A percentile compares a stretch with the other conserved stretches of the same genome.
These are phyloP conservation scores for Fraxinus sp. DNA, from an alignment of 305 asterid species.

Conservation along the genomic window DNA sequence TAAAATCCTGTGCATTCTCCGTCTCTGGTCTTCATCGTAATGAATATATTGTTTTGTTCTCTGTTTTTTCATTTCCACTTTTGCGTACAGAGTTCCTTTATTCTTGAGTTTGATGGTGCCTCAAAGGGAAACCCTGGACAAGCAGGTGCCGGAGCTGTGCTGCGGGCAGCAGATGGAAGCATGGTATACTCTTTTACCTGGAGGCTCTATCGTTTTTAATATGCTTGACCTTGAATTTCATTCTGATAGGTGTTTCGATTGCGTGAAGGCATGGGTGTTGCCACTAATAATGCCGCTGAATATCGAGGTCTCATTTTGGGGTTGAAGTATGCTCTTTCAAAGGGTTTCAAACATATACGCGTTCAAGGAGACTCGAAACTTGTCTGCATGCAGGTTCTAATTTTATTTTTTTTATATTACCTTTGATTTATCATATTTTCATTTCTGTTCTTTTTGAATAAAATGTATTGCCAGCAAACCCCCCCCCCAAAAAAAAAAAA, in stretches of 20 bases:
- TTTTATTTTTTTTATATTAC: not conserved
- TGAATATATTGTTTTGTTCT: too few relatives aligned
- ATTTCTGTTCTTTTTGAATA: not conserved
- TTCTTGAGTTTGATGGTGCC: constrained; percentile 74
- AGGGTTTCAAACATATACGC: constrained; percentile 71
- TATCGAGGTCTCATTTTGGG: constrained; percentile 84
- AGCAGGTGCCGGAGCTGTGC: constrained; percentile 79
- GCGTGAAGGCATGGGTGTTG: constrained; percentile 92
- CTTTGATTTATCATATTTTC: not conserved
- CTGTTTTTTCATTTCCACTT: constrained; percentile 19
- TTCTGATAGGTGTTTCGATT: constrained; percentile 58
- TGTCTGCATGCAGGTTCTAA: constrained; percentile 90
- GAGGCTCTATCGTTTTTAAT: not conserved
- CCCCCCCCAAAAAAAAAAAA: too few relatives aligned
- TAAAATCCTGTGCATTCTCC: too few relatives aligned
- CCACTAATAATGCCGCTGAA: constrained; percentile 90
- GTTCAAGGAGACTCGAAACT: constrained; percentile 92
- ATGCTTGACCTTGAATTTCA: not conserved
- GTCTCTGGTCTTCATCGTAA: too few relatives aligned
- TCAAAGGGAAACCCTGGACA: constrained; percentile 80
- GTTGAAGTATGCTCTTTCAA: constrained; percentile 67
- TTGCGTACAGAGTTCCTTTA: constrained; percentile 51
- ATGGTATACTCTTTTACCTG: constrained; percentile 33
- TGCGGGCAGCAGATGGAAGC: constrained; percentile 71
- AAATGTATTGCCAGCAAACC: not conserved